Evolutionary conservation across 192 early-diverging fungal genomes (phyloP), one percentile per base, ranked within the genome.

Genomic region (Pilobolus umbonatus): DNA sequence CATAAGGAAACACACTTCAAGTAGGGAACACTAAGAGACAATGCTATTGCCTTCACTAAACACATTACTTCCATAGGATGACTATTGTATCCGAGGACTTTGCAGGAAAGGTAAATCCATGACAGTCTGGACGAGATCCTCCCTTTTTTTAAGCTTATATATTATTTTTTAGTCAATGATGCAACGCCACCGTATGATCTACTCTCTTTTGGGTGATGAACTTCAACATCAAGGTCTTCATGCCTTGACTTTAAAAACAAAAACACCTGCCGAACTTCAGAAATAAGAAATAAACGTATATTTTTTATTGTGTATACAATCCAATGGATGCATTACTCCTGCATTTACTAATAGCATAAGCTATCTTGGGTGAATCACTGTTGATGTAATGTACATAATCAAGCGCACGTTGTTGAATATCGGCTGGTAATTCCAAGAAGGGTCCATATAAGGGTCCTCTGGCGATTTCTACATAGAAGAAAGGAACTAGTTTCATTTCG

Each of bases 1-100:
- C 81, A 81, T 65, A 80, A 74, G 8, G 93, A 95, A 65, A 93
- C 93, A 11, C 93, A 95, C 66, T 95, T 95, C 61, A 59, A 78
- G 84, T 85, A 68, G 25, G 39, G 11, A 11, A 35, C 5, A 35
- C 6, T n/a, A n/a, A n/a, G n/a, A n/a, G n/a, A n/a, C n/a, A n/a
- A n/a, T n/a, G n/a, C 15, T 38, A 22, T 22, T 17, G 17, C n/a
- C 15, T 45, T n/a, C 3, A 10, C 17, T 15, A 21, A 45, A 45
- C n/a, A 17, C 17, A 8, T 21, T 5, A 45, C 10, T 1, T 10
- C 7, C 5, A 49, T 28, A 51, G 49, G 32, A 11, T 36, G 11
- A 54, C 52, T 22, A 19, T 38, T 21, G 52, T 54, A 36, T 54
- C 52, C 25, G 52, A 54, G 19, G 21, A 34, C 11, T 54, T 54